Evolutionary conservation across 176 grass and related monocot species (phyloP).

Genomic region (sorghum (Sorghum bicolor)): DNA sequence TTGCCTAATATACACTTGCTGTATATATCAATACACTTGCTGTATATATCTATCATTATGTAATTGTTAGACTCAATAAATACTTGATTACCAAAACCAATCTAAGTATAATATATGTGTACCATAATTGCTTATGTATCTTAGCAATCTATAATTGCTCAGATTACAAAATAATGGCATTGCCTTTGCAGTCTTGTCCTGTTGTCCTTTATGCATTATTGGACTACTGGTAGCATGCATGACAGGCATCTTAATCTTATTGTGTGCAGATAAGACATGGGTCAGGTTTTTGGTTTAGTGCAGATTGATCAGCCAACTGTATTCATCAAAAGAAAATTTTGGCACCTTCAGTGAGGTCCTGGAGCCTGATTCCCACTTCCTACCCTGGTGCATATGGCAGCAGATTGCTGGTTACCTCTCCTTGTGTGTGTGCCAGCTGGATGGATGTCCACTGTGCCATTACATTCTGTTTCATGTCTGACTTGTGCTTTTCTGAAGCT

Average conservation of each 20-base stretch:
- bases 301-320: constrained; percentile 70
- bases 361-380: constrained; percentile 63
- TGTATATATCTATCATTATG: too few relatives aligned
- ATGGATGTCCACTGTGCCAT: constrained; percentile 13
- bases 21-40: too few relatives aligned
- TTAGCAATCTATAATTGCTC: background rate
- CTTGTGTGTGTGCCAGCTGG: constrained; percentile 61
- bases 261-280: constrained; percentile 54
- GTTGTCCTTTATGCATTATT: background rate
- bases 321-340: constrained; percentile 65
- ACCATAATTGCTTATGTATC: too few relatives aligned
- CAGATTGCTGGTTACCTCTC: constrained; percentile 61
- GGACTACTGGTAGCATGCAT: background rate
- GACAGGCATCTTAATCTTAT: background rate
- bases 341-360: constrained; percentile 56
- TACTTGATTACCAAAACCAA: too few relatives aligned
- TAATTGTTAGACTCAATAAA: too few relatives aligned
- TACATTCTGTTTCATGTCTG: too few relatives aligned
- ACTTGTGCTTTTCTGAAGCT: too few relatives aligned
- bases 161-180: background rate
- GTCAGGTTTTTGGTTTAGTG: constrained; percentile 43
- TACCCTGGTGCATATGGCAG: constrained; percentile 70
- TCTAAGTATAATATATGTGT: too few relatives aligned
- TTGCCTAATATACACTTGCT: too few relatives aligned
- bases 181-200: constrained; percentile 16